Conservation (phyloP, 495 filamentous ascomycete genomes). For the Aspergillus sparsus region DNA sequence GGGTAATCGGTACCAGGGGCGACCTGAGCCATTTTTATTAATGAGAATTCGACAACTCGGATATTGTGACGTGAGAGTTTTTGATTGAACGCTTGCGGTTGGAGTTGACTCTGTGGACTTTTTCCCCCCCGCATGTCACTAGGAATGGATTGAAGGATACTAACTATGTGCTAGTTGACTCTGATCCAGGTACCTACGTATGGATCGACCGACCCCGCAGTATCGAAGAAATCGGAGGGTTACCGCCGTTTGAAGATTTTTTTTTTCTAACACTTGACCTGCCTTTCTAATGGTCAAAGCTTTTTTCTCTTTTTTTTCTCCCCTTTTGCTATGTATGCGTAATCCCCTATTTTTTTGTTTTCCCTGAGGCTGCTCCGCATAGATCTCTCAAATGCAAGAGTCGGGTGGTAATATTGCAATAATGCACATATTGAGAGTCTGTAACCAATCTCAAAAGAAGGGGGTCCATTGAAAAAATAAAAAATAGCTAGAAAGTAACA, state of each 20-base stretch:
- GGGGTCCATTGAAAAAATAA: too few species aligned
- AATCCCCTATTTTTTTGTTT: neutral
- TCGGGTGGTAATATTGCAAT: neutral
- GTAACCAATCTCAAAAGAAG: neutral
- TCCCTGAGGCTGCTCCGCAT: too few species aligned
- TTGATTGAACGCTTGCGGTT: slow-evolving; percentile 3
- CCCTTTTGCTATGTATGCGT: neutral
- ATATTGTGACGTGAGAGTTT: neutral
- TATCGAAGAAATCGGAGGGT: neutral
- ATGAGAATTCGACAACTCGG: slow-evolving; percentile 14
- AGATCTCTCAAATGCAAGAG: neutral
- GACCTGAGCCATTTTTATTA: slow-evolving; percentile 27
- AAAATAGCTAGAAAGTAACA: too few species aligned
- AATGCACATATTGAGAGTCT: neutral
- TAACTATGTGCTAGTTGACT: slow-evolving; percentile 7
- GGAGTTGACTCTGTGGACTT: slow-evolving; percentile 10
- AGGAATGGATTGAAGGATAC: slow-evolving; percentile 19
- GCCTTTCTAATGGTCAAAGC: neutral
- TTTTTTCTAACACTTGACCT: neutral
- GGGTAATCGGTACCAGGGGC: slow-evolving; percentile 21
- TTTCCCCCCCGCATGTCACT: slow-evolving; percentile 24
- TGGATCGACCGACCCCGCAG: slow-evolving; percentile 29
- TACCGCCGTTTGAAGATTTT: slow-evolving; percentile 5
- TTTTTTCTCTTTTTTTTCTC: neutral
- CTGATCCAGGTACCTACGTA: slow-evolving; percentile 27